Base-by-base conservation (phyloP, 108 stramenopile genomes). In the Nitzschia palea region DNA sequence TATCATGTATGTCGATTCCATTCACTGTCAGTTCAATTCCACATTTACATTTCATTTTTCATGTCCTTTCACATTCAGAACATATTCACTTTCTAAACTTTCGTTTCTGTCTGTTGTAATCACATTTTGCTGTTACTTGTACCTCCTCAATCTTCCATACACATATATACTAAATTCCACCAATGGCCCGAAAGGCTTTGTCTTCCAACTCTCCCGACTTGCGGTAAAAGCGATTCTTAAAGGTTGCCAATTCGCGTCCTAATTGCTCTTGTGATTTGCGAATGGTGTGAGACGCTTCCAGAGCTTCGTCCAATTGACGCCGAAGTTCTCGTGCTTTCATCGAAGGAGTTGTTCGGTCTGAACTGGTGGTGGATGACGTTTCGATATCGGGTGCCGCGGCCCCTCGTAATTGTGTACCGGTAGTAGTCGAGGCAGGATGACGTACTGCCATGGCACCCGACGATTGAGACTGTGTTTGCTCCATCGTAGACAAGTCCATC, bases 291-390 rank as follows among this genome's bases (percentile, higher is more conserved):
- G 74, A 75, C 12, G 76, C 65, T 61, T 70, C 47, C 37, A 82
- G 47, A 14, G 76, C 80, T 37, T 77, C 64, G 34, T 82, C 72
- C 20, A 82, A 59, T 61, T 82, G 80, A 4, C 37, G 23, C 14
- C 76, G 66, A 42, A 82, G 45, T 17, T 77, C 72, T 14, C 76
- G 75, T 2, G 80, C 80, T 55, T 77, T 82, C 47, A 72, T 67
- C 0, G 74, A 75, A 45, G 80, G 80, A 14, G 80, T 76, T 31
- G 70, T 45, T 2, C 33, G 35, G 35, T 45, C 32, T 5, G 33
- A 37, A n/a, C 54, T 55, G 4, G 28, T 43, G 2, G 54, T 29
- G 17, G 26, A 55, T 6, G 31, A 55, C 6, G 8, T 28, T 22
- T 55, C 54, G 29, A n/a, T n/a, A 4, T n/a, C n/a, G n/a, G n/a